phyloP scores from a whole-genome alignment of 1,284 basidiomycete species.

The Leccinum subspadiceum region DNA sequence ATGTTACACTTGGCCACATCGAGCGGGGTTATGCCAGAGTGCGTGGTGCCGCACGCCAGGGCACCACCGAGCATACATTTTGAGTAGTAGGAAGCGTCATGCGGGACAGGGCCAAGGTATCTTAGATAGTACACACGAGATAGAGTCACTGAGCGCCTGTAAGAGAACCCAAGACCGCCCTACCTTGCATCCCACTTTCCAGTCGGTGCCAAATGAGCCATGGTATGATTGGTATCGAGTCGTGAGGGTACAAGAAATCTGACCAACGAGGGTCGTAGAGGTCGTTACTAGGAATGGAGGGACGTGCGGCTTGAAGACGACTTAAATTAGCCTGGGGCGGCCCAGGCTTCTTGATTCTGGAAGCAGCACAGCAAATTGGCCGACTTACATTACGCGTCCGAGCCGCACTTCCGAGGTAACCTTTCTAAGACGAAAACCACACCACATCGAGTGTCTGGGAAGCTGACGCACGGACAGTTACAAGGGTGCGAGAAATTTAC shows the following conservation, averaged over 20 bases:
- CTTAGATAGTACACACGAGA: slow-evolving; percentile 21
- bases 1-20: slow-evolving; percentile 98
- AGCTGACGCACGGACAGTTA: too few relatives aligned
- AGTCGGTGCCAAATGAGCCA: slow-evolving; percentile 34
- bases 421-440: too few relatives aligned
- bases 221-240: slow-evolving; percentile 3
- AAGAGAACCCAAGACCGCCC: slow-evolving; percentile 2
- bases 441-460: too few relatives aligned
- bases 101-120: slow-evolving; percentile 68
- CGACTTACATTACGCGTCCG: too few relatives aligned
- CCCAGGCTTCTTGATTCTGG: too few relatives aligned
- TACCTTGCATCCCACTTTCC: slow-evolving; percentile 75
- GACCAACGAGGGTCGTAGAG: slow-evolving; percentile 5
- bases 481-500: too few relatives aligned
- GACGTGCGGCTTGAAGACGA: not conserved
- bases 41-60: slow-evolving; percentile 91
- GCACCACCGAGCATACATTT: slow-evolving; percentile 89
- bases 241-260: not conserved
- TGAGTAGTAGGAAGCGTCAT: slow-evolving; percentile 71
- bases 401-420: too few relatives aligned
- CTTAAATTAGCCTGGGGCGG: not conserved
- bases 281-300: slow-evolving; percentile 1
- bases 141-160: slow-evolving; percentile 34
- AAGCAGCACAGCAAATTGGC: too few relatives aligned
- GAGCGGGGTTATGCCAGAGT: slow-evolving; percentile 90